A percentile compares a stretch with the other conserved stretches of the same genome.
These are phyloP conservation scores for Nymphaea colorata DNA, from an alignment of 164 flowering plant genomes.

Conservation along the genomic window DNA sequence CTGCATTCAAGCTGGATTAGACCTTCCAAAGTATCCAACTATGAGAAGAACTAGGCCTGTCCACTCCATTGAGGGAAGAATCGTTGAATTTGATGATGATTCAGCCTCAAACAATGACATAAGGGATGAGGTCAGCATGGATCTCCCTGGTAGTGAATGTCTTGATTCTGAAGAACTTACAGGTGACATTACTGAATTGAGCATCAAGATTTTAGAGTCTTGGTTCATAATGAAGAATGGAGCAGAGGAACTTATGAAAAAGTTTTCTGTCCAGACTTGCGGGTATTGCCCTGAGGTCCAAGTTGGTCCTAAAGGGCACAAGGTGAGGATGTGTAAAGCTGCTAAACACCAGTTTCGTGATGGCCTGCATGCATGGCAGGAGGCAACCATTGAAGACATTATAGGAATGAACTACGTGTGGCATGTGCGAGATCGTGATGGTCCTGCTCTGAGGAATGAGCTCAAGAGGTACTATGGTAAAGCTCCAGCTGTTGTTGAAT, in stretches of 20 bases:
- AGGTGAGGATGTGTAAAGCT: constrained; percentile 77
- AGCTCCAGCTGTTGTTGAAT: constrained; percentile 68
- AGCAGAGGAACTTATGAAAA: constrained; percentile 50
- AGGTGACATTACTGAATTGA: constrained; percentile 18
- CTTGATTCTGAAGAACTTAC: constrained; percentile 9
- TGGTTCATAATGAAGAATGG: constrained; percentile 67
- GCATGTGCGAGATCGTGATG: constrained; percentile 42
- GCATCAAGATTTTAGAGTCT: constrained; percentile 29
- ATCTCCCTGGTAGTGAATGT: background rate
- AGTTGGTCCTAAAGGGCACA: constrained; percentile 89
- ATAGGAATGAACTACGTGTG: constrained; percentile 68
- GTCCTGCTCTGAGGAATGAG: constrained; percentile 38
- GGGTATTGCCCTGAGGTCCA: constrained; percentile 84
- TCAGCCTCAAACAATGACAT: background rate
- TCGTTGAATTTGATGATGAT: constrained; percentile 53
- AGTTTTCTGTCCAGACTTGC: constrained; percentile 56
- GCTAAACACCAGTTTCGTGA: constrained; percentile 72
- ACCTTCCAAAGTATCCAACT: constrained; percentile 48
- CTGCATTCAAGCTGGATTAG: constrained; percentile 85
- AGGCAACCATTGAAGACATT: constrained; percentile 68
- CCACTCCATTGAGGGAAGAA: constrained; percentile 68
- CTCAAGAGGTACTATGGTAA: constrained; percentile 75
- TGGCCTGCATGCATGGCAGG: constrained; percentile 72
- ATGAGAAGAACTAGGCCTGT: constrained; percentile 75
- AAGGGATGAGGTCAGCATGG: background rate